Base-by-base conservation (phyloP, 2,329 filamentous ascomycete genomes). In the Pleoardoris graminearum region DNA sequence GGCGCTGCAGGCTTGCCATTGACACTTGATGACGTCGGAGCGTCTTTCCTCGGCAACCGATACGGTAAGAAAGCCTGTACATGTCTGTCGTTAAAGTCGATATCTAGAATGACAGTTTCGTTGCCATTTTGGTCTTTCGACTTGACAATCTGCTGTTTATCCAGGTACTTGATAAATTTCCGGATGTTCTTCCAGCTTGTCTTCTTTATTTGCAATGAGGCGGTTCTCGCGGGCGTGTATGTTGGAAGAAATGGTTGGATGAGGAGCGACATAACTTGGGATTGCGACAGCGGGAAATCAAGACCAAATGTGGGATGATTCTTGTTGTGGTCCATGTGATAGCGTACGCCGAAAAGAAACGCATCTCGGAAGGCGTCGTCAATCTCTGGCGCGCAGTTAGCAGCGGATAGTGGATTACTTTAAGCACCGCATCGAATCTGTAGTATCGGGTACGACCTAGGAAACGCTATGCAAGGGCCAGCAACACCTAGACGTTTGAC, bases 111-210 rank as follows among this genome's bases (percentile, higher is more conserved):
- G 10, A 86, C 79, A 0, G 82, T 84, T 64, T 88, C 85, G 30
- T 85, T 81, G 4, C 84, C 83, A 55, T 81, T 83, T 30, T 83
- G 79, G 44, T 88, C 85, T 66, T 88, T 88, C 39, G 79, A 80
- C 62, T 85, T 87, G 59, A 87, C 70, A n/a, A 88, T 74, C 16
- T 77, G 68, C 42, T 82, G 75, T 68, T 88, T 88, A 68, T 88
- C 85, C 8, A 89, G 75, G 48, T 82, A 76, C 61, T 88, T 88
- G 71, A 88, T 81, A 67, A 88, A 88, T 59, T 87, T 88, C 65
- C 84, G 85, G 54, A 85, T 80, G 55, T 83, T 88, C 72, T 88
- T 88, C 83, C 83, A 88, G 55, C 82, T 85, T 3, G 85, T 85
- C 72, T 88, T 88, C 65, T 88, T 88, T 70, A 88, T 86, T 58